Percentiles rank a stretch among this genome's conserved stretches.
Evolutionary conservation across 768 basidiomycete genomes (phyloP).

Genomic region (Xerocomus potaroensis): DNA sequence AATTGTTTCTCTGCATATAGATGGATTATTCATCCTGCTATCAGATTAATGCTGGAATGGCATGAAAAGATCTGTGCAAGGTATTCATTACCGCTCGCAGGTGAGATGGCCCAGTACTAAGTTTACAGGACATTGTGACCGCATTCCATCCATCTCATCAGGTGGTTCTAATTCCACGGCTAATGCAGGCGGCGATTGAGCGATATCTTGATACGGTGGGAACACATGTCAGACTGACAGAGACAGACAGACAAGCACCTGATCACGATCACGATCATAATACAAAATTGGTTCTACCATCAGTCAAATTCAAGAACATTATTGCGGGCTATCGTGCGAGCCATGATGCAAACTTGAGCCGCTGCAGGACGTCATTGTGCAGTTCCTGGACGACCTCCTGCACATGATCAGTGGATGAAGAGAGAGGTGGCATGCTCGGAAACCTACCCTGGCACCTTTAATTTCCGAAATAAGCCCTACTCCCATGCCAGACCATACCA

Average conservation of each 20-base stretch:
- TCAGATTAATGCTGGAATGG: background rate
- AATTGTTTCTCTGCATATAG: conserved; percentile 15
- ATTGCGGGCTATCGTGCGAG: conserved; percentile 18
- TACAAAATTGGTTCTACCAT: conserved; percentile 10
- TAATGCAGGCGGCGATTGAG: conserved; percentile 3
- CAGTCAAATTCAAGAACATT: conserved; percentile 20
- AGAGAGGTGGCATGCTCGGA: background rate
- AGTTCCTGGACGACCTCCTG: conserved; percentile 56
- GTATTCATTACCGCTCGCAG: conserved; percentile 16
- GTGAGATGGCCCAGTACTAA: conserved; percentile 5
- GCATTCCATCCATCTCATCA: conserved; percentile 4
- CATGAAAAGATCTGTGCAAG: background rate
- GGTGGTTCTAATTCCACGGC: conserved; percentile 8
- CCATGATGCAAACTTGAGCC: conserved; percentile 29
- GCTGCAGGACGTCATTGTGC: conserved; percentile 40
- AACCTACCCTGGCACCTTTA: conserved; percentile 36
- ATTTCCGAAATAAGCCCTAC: conserved; percentile 53
- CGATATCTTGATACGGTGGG: conserved; percentile 16
- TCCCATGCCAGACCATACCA: conserved; percentile 69
- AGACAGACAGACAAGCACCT: too few species aligned
- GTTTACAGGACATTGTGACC: conserved; percentile 5
- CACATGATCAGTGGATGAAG: conserved; percentile 4
- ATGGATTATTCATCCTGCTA: conserved; percentile 4
- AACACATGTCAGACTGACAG: conserved; percentile 2
- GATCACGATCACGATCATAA: conserved; percentile 3